Conservation (phyloP, 176 grass and related monocot genomes). For the Bonia amplexicaulis region DNA sequence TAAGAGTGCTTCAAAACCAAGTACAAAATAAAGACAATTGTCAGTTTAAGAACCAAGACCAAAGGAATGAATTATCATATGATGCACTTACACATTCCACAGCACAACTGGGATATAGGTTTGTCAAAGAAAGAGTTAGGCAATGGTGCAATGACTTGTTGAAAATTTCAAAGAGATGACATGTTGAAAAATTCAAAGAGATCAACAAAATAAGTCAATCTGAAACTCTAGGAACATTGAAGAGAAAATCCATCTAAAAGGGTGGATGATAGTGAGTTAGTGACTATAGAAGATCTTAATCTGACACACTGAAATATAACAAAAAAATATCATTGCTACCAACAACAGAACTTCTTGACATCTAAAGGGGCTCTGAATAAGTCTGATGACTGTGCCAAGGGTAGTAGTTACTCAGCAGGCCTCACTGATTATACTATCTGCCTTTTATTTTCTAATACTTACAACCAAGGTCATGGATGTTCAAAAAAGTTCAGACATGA, state of each 20-base stretch:
- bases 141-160: too few species aligned
- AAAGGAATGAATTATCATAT: background rate
- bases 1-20: conserved; percentile 54
- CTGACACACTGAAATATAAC: background rate
- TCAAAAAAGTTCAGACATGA: background rate
- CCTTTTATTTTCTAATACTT: background rate
- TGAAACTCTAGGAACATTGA: background rate
- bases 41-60: conserved; percentile 13
- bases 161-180: background rate
- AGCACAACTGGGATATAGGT: background rate
- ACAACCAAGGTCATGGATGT: background rate
- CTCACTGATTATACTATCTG: background rate
- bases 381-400: background rate
- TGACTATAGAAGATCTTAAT: background rate
- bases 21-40: background rate
- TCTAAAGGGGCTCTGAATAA: background rate
- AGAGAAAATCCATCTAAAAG: background rate
- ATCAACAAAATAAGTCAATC: background rate
- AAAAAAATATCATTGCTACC: background rate
- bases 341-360: background rate
- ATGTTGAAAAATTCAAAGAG: background rate
- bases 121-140: background rate
- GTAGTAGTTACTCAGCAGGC: background rate
- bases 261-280: background rate
- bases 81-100: background rate